A percentile compares a stretch with the other conserved stretches of the same genome.
phyloP scores from a whole-genome alignment of 495 filamentous ascomycete species.

The Daldinia caldariorum region DNA sequence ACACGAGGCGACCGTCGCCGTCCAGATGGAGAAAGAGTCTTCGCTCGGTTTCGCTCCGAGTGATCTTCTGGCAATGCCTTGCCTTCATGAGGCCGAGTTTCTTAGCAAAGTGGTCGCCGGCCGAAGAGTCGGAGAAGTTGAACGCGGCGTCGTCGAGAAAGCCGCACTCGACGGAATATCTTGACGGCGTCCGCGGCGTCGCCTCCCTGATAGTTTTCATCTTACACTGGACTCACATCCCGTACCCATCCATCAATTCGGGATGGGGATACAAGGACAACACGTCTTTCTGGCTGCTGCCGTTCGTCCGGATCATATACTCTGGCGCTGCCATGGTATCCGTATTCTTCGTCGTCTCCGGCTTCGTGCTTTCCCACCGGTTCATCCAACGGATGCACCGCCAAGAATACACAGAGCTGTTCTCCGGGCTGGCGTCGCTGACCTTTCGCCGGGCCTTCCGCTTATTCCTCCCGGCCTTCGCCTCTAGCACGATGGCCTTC shows the following conservation, averaged over 20 bases:
- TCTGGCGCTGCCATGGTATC: constrained; percentile 73
- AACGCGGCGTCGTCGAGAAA: constrained; percentile 20
- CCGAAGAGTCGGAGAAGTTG: constrained; percentile 30
- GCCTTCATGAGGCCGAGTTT: constrained; percentile 42
- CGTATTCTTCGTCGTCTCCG: constrained; percentile 75
- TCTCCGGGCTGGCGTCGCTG: constrained; percentile 61
- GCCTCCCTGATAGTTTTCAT: constrained; percentile 62
- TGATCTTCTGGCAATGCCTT: constrained; percentile 30
- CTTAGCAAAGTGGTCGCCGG: constrained; percentile 23
- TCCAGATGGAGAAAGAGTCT: constrained; percentile 18
- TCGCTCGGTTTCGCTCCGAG: constrained; percentile 22
- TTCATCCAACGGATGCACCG: constrained; percentile 52
- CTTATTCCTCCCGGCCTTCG: constrained; percentile 67
- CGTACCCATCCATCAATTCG: constrained; percentile 50
- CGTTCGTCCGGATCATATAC: constrained; percentile 68
- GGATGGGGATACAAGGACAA: constrained; percentile 56
- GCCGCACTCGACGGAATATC: constrained; percentile 55
- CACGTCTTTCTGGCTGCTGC: constrained; percentile 61
- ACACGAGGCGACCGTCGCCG: constrained; percentile 12
- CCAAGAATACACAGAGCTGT: constrained; percentile 47
- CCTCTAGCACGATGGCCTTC: constrained; percentile 64
- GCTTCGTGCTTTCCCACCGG: constrained; percentile 70
- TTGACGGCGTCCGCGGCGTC: constrained; percentile 60
- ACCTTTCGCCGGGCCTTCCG: constrained; percentile 70
- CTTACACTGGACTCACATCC: constrained; percentile 53